Evolutionary conservation across 202 grass and related monocot genomes (phyloP).

Genomic region (Schoenoplectus tabernaemontani): DNA sequence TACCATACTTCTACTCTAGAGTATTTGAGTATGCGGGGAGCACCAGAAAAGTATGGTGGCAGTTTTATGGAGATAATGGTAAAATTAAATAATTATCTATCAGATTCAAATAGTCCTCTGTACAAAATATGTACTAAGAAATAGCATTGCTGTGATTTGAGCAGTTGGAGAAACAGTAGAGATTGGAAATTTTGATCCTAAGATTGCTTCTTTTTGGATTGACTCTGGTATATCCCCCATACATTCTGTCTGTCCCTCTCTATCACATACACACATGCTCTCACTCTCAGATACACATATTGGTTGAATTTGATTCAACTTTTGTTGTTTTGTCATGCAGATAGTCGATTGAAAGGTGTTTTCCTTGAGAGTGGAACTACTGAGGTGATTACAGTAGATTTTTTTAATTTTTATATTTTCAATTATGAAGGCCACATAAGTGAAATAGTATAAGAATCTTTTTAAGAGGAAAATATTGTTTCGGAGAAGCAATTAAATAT

Average conservation of each 20-base stretch:
- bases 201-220: slow-evolving; percentile 81
- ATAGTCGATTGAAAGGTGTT: slow-evolving; percentile 78
- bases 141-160: slow-evolving; percentile 17
- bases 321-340: slow-evolving; percentile 31
- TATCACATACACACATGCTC: background rate
- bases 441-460: background rate
- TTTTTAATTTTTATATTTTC: background rate
- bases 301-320: background rate
- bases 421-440: background rate
- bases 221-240: slow-evolving; percentile 53
- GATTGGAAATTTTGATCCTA: slow-evolving; percentile 82
- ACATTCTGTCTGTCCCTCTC: slow-evolving; percentile 7
- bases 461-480: background rate
- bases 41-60: slow-evolving; percentile 89
- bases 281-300: background rate
- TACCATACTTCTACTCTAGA: slow-evolving; percentile 93
- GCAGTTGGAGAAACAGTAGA: slow-evolving; percentile 86
- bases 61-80: slow-evolving; percentile 99
- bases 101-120: slow-evolving; percentile 1
- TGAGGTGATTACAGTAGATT: slow-evolving; percentile 44
- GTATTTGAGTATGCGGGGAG: slow-evolving; percentile 95
- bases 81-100: background rate
- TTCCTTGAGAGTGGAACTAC: slow-evolving; percentile 92
- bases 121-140: slow-evolving; percentile 12
- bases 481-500: background rate